phyloP scores from a whole-genome alignment of 306 rosid species.

The Cicer yamashitae region DNA sequence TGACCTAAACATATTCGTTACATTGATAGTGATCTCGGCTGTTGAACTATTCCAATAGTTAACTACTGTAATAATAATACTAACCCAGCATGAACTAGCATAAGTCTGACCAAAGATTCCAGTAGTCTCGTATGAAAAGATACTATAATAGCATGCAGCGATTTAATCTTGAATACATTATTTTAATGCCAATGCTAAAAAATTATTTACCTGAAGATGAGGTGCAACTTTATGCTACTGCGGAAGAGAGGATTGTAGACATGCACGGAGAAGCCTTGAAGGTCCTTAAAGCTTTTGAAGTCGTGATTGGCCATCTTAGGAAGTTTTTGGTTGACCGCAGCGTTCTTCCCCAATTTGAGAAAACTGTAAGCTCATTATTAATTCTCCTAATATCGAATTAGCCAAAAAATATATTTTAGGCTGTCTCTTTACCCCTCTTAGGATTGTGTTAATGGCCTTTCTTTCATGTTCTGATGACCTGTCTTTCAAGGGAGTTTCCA shows the following conservation, averaged over 20 bases:
- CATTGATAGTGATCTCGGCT: background rate
- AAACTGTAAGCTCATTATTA: conserved; percentile 63
- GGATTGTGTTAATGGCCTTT: background rate
- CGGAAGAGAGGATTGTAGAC: conserved; percentile 89
- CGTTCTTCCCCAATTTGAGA: conserved; percentile 88
- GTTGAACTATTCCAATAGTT: background rate
- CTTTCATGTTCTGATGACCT: conserved; percentile 19
- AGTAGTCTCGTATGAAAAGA: background rate
- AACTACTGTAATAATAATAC: background rate
- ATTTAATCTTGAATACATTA: conserved; percentile 23
- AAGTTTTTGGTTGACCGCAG: conserved; percentile 92
- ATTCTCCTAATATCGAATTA: conserved; percentile 17
- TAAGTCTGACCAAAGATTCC: background rate
- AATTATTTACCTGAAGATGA: conserved; percentile 64
- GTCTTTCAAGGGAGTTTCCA: conserved; percentile 28
- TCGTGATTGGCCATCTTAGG: conserved; percentile 81
- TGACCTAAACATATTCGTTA: background rate
- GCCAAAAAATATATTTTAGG: conserved; percentile 22
- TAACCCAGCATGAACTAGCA: background rate
- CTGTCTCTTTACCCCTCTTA: conserved; percentile 1
- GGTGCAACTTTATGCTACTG: conserved; percentile 62
- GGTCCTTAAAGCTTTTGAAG: conserved; percentile 86
- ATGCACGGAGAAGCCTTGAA: conserved; percentile 88
- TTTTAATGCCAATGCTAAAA: conserved; percentile 45
- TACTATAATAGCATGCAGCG: conserved; percentile 22